These are phyloP conservation scores for Zizania latifolia DNA, from an alignment of 176 grass and related monocot genomes.

Conservation along the genomic window DNA sequence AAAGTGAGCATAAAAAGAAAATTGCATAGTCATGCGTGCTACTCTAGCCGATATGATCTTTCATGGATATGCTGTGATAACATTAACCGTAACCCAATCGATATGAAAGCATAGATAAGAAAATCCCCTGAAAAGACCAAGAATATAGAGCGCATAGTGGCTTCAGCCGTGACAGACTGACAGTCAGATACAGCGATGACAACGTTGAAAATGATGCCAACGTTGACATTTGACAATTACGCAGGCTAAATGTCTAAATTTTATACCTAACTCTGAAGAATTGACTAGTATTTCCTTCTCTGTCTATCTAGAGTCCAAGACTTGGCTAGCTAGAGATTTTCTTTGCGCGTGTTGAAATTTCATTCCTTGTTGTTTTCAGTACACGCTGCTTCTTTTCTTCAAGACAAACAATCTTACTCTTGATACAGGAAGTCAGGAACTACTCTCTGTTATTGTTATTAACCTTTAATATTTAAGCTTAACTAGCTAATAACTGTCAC, in stretches of 20 bases:
- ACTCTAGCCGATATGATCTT: too few species aligned
- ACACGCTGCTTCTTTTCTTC: not conserved
- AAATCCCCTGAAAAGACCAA: too few species aligned
- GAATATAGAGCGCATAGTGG: not conserved
- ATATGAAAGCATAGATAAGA: too few species aligned
- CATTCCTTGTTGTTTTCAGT: not conserved
- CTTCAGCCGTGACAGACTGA: constrained; percentile 11
- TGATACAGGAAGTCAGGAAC: not conserved
- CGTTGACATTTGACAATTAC: not conserved
- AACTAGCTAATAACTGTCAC: not conserved
- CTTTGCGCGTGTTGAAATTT: not conserved
- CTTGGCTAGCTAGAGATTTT: too few species aligned
- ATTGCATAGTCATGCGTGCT: too few species aligned
- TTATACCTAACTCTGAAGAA: too few species aligned
- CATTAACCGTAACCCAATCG: too few species aligned
- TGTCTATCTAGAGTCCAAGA: too few species aligned
- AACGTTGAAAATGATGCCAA: not conserved
- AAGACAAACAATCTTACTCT: not conserved
- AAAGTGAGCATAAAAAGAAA: too few species aligned
- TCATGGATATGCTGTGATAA: too few species aligned
- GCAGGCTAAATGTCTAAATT: too few species aligned
- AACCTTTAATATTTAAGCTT: not conserved
- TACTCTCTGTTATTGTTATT: not conserved
- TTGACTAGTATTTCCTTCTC: too few species aligned
- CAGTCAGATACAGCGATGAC: not conserved